phyloP scores from a whole-genome alignment of 1,284 basidiomycete species.

The Veloporphyrellus conicus region DNA sequence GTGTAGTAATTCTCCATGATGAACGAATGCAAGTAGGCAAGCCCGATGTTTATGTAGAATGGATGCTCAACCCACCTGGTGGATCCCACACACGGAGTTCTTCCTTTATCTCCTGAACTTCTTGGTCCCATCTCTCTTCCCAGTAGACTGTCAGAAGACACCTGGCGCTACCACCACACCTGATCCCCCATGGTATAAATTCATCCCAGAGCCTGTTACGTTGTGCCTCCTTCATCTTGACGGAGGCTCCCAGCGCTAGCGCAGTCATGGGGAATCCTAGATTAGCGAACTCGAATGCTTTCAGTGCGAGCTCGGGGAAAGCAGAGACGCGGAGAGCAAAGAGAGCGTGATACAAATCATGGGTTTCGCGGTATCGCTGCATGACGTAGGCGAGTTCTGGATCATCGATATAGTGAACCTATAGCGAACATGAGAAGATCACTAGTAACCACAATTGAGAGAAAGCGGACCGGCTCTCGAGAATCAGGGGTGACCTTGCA shows the following conservation, averaged over 20 bases:
- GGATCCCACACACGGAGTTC: slow-evolving; percentile 84
- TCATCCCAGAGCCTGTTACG: slow-evolving; percentile 63
- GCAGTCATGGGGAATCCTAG: slow-evolving; percentile 87
- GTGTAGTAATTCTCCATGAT: no score
- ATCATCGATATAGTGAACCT: slow-evolving; percentile 93
- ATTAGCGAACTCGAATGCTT: slow-evolving; percentile 93
- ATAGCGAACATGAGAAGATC: slow-evolving; percentile 17
- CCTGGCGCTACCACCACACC: slow-evolving; percentile 68
- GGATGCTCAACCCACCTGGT: slow-evolving; percentile 37
- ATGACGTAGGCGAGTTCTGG: slow-evolving; percentile 95
- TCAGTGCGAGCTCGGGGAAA: slow-evolving; percentile 88
- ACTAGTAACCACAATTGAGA: neutral
- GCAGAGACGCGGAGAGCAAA: slow-evolving; percentile 77
- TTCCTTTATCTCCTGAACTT: slow-evolving; percentile 72
- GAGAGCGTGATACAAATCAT: slow-evolving; percentile 93
- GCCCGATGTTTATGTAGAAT: slow-evolving; percentile 3
- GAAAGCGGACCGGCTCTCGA: slow-evolving; percentile 70
- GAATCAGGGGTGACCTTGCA: slow-evolving; percentile 96
- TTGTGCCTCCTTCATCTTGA: slow-evolving; percentile 54
- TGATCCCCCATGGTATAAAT: slow-evolving; percentile 88
- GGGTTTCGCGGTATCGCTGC: slow-evolving; percentile 96
- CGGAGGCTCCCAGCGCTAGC: slow-evolving; percentile 49
- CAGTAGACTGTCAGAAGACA: slow-evolving; percentile 91
- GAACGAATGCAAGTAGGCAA: no score
- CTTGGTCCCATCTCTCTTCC: slow-evolving; percentile 91